Percentiles rank a stretch among this genome's conserved stretches.
Evolutionary conservation across 129 eudicot genomes (phyloP).

Genomic region (Erigeron canadensis): DNA sequence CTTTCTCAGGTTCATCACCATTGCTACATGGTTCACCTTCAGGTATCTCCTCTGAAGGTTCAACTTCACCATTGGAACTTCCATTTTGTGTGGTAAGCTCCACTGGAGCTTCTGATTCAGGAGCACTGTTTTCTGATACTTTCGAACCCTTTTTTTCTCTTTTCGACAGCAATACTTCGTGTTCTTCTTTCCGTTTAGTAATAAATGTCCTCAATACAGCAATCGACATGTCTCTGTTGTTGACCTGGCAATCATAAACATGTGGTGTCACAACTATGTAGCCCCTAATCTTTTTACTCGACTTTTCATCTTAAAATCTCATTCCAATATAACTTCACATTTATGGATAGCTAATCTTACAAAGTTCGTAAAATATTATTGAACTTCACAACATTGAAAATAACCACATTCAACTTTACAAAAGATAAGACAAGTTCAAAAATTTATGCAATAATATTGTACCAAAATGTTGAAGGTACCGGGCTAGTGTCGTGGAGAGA

Average conservation of each 20-base stretch:
- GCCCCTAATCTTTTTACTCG: not conserved
- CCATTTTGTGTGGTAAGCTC: constrained; percentile 31
- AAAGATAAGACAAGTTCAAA: not conserved
- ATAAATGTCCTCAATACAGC: constrained; percentile 87
- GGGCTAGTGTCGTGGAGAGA: not conserved
- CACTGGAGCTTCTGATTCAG: constrained; percentile 35
- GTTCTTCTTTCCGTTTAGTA: constrained; percentile 73
- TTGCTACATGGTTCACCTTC: constrained; percentile 42
- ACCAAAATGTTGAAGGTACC: not conserved
- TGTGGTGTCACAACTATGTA: not conserved
- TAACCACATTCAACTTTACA: constrained; percentile 2
- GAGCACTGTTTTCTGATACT: constrained; percentile 34
- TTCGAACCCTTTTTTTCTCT: constrained; percentile 44
- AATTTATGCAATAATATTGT: not conserved
- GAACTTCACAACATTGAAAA: not conserved
- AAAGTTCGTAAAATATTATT: not conserved
- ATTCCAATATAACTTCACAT: not conserved
- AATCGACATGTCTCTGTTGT: constrained; percentile 91
- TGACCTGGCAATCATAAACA: constrained; percentile 54
- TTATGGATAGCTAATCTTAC: not conserved
- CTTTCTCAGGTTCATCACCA: constrained; percentile 38
- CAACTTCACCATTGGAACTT: constrained; percentile 54
- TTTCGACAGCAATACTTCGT: constrained; percentile 50
- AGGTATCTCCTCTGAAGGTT: constrained; percentile 37
- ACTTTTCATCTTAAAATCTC: not conserved